Evolutionary conservation across 176 grass and related monocot genomes (phyloP).

Genomic region (Oryza nivara): DNA sequence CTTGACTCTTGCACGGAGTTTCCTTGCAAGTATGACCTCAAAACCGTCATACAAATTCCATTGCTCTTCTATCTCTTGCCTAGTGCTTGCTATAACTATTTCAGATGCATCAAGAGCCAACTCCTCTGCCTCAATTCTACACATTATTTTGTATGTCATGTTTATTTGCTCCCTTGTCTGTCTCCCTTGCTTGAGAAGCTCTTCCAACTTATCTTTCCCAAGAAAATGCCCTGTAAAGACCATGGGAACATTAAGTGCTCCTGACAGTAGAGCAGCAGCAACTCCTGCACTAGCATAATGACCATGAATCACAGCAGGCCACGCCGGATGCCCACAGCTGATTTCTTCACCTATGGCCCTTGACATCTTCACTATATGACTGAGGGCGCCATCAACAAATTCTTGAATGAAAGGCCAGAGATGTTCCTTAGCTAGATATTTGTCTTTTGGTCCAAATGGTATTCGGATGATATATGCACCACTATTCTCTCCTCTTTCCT

Average conservation of each 20-base stretch:
- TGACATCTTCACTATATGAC: slow-evolving; percentile 73
- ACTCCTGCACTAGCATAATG: slow-evolving; percentile 89
- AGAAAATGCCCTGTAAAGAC: slow-evolving; percentile 86
- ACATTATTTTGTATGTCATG: slow-evolving; percentile 81
- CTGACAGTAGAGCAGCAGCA: slow-evolving; percentile 71
- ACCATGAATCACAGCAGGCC: slow-evolving; percentile 84
- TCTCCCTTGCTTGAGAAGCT: slow-evolving; percentile 77
- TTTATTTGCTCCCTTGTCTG: slow-evolving; percentile 89
- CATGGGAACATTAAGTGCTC: slow-evolving; percentile 83
- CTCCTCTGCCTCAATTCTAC: slow-evolving; percentile 82
- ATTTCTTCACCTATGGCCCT: slow-evolving; percentile 76
- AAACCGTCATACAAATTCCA: slow-evolving; percentile 92
- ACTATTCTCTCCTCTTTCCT: slow-evolving; percentile 75
- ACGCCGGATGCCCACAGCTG: slow-evolving; percentile 47
- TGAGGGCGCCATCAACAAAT: slow-evolving; percentile 85
- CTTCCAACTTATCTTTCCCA: slow-evolving; percentile 84
- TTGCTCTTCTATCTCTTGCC: slow-evolving; percentile 86
- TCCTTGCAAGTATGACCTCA: slow-evolving; percentile 77
- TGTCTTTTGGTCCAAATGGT: slow-evolving; percentile 86
- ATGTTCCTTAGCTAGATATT: slow-evolving; percentile 78
- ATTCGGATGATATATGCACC: slow-evolving; percentile 79
- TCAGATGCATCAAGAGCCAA: slow-evolving; percentile 79
- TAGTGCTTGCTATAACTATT: slow-evolving; percentile 81
- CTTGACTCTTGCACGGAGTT: slow-evolving; percentile 65
- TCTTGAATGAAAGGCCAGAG: slow-evolving; percentile 88